Percentiles rank a stretch among this genome's conserved stretches.
phyloP scores from a whole-genome alignment of 257 asterid species.

The Fraxinus excelsior region DNA sequence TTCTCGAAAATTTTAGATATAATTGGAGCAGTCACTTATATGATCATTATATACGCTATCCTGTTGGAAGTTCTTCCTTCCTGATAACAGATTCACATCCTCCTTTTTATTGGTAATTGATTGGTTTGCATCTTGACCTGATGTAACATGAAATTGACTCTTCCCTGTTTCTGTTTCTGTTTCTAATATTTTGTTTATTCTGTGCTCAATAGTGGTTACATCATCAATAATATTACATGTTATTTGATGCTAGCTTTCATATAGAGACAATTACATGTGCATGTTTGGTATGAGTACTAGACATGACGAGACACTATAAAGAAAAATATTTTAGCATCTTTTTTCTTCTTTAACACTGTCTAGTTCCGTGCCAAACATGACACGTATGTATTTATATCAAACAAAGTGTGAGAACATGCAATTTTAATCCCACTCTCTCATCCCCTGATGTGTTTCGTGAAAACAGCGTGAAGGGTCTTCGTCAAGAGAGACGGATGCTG shows the following conservation, averaged over 20 bases:
- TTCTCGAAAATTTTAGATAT: not conserved
- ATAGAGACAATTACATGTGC: too few species aligned
- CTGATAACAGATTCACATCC: not conserved
- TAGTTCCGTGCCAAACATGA: not conserved
- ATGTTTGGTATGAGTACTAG: too few species aligned
- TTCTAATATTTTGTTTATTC: too few species aligned
- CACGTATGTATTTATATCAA: too few species aligned
- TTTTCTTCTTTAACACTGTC: not conserved
- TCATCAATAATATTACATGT: too few species aligned
- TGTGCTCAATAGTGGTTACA: too few species aligned
- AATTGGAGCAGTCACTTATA: not conserved
- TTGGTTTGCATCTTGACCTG: not conserved
- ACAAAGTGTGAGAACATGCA: not conserved
- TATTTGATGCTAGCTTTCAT: too few species aligned
- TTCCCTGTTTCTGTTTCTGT: too few species aligned
- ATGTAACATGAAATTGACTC: not conserved
- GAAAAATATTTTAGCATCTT: not conserved
- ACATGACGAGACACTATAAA: too few species aligned
- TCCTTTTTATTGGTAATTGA: not conserved
- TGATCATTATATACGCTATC: not conserved
- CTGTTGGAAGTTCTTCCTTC: not conserved
- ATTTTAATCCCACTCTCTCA: not conserved
- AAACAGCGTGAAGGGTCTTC: slow-evolving; percentile 70
- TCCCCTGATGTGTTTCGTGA: slow-evolving; percentile 11
- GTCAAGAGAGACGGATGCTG: slow-evolving; percentile 69